Evolutionary conservation across 768 basidiomycete genomes (phyloP).

Genomic region (Rhodotorula graminis): DNA sequence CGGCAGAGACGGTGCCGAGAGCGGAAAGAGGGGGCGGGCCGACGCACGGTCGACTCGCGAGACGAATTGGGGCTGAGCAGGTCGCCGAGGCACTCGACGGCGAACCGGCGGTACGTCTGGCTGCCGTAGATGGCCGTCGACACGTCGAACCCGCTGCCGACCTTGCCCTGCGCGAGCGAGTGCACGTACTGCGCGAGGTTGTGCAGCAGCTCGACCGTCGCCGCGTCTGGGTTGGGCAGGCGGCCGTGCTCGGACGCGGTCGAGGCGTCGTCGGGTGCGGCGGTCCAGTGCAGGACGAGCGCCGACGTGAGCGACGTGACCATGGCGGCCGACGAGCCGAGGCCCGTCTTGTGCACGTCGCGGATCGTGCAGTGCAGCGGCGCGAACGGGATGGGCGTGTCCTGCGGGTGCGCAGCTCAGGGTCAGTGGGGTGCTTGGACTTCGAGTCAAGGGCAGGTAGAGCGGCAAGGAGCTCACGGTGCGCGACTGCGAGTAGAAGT

Average conservation of each 20-base stretch:
- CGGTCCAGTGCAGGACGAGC: conserved; percentile 68
- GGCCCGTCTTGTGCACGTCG: conserved; percentile 94
- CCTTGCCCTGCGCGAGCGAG: conserved; percentile 94
- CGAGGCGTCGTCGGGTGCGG: conserved; percentile 48
- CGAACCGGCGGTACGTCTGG: conserved; percentile 84
- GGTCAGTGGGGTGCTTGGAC: conserved; percentile 41
- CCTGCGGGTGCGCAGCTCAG: conserved; percentile 60
- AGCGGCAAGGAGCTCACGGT: conserved; percentile 53
- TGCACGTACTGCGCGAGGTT: conserved; percentile 92
- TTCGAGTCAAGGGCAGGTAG: no score
- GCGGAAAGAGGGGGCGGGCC: no score
- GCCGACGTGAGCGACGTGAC: conserved; percentile 90
- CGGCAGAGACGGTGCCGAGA: not conserved
- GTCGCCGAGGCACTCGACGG: conserved; percentile 51
- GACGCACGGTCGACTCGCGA: not conserved
- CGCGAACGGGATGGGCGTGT: conserved; percentile 68
- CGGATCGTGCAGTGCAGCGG: conserved; percentile 63
- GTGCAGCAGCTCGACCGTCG: conserved; percentile 63
- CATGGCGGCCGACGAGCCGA: conserved; percentile 93
- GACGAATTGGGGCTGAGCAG: conserved; percentile 57
- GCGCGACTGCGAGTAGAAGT: conserved; percentile 91
- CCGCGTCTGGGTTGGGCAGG: conserved; percentile 48
- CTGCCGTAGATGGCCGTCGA: conserved; percentile 90
- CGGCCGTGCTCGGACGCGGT: conserved; percentile 29
- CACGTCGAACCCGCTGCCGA: conserved; percentile 96